These are phyloP conservation scores for Annulohypoxylon moriforme DNA, from an alignment of 495 filamentous ascomycete species.

Conservation along the genomic window DNA sequence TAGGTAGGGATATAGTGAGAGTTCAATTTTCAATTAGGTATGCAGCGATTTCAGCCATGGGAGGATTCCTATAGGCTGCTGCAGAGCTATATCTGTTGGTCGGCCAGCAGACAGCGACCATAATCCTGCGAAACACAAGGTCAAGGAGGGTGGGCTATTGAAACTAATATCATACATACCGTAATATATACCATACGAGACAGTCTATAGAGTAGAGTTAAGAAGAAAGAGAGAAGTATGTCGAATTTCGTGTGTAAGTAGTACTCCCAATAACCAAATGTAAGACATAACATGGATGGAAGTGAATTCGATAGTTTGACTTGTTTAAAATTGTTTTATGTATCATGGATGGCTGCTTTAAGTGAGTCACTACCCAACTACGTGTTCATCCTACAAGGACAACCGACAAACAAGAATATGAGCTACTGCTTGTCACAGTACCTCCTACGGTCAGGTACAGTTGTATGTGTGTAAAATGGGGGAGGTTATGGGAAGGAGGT, in stretches of 20 bases:
- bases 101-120: slow-evolving; percentile 13
- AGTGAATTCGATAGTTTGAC: slow-evolving; percentile 13
- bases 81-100: slow-evolving; percentile 18
- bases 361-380: slow-evolving; percentile 25
- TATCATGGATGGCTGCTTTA: slow-evolving; percentile 10
- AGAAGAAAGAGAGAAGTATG: background rate
- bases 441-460: too few relatives aligned
- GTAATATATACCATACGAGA: too few relatives aligned
- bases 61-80: slow-evolving; percentile 32
- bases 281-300: slow-evolving; percentile 16
- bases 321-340: slow-evolving; percentile 11
- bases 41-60: slow-evolving; percentile 17
- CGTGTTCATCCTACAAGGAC: slow-evolving; percentile 13
- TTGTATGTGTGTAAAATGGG: background rate
- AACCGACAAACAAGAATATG: slow-evolving; percentile 6
- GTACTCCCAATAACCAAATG: background rate
- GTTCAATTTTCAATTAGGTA: slow-evolving; percentile 17
- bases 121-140: slow-evolving; percentile 15
- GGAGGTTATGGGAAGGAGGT: background rate
- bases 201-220: background rate
- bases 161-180: slow-evolving; percentile 12
- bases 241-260: slow-evolving; percentile 11
- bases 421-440: background rate
- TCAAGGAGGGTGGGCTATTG: background rate
- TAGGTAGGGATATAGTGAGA: slow-evolving; percentile 17